Conservation (phyloP, 306 rosid genomes). For the Psophocarpus tetragonolobus region DNA sequence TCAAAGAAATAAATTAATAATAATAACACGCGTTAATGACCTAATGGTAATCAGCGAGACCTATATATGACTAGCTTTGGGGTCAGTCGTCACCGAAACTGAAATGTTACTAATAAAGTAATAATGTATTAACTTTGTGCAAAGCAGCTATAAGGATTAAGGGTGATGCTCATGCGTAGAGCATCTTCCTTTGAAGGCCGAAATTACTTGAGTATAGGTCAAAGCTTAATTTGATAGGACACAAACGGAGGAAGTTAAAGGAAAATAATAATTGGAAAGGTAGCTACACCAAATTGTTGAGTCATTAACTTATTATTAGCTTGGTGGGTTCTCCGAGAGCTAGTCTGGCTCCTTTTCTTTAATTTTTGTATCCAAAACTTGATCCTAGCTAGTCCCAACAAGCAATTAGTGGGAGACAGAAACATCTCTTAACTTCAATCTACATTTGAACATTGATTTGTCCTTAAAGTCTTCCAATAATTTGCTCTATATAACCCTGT, state of each 20-base stretch:
- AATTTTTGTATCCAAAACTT: not conserved
- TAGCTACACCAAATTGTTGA: not conserved
- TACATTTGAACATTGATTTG: not conserved
- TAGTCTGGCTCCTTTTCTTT: not conserved
- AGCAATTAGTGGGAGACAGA: not conserved
- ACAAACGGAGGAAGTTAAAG: not conserved
- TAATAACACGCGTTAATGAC: constrained; percentile 25
- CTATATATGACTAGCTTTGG: not conserved
- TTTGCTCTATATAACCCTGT: not conserved
- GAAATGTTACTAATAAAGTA: constrained; percentile 16
- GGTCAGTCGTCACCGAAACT: not conserved
- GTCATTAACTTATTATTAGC: constrained; percentile 13
- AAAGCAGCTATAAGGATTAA: constrained; percentile 28
- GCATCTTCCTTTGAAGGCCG: not conserved
- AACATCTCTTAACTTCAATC: not conserved
- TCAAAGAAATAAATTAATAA: not conserved
- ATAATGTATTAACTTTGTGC: constrained; percentile 27
- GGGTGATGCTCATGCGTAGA: not conserved
- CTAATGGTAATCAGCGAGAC: constrained; percentile 23
- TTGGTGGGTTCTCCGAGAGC: not conserved
- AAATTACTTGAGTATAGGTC: constrained; percentile 12
- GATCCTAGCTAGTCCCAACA: not conserved
- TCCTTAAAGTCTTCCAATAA: constrained; percentile 22
- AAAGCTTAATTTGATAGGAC: constrained; percentile 10
- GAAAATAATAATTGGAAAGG: constrained; percentile 10